Evolutionary conservation across 805 yeast species (phyloP).

Genomic region (Blastobotrys parvus): DNA sequence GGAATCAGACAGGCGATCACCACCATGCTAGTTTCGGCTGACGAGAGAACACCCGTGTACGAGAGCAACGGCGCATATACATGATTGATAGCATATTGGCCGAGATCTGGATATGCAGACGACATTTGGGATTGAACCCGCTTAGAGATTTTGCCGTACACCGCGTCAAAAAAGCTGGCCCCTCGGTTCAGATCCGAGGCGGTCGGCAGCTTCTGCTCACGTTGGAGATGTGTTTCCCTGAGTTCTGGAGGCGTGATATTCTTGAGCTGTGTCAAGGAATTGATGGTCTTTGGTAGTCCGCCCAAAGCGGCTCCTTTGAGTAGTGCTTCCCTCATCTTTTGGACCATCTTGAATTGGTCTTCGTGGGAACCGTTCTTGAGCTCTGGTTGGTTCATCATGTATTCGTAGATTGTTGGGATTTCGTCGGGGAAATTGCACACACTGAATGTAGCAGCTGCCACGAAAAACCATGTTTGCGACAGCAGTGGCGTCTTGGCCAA

Average conservation of each 20-base stretch:
- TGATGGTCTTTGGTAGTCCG: conserved; percentile 82
- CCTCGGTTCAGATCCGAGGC: conserved; percentile 37
- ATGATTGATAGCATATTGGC: conserved; percentile 60
- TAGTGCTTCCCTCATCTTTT: conserved; percentile 64
- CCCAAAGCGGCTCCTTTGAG: conserved; percentile 70
- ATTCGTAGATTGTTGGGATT: conserved; percentile 64
- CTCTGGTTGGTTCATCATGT: conserved; percentile 36
- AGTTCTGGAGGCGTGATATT: conserved; percentile 53
- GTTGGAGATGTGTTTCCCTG: conserved; percentile 24
- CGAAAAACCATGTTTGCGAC: conserved; percentile 57
- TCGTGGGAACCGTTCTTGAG: not conserved
- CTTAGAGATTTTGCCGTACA: conserved; percentile 66
- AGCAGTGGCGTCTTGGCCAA: conserved; percentile 50
- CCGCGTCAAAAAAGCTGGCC: conserved; percentile 55
- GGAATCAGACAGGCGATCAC: conserved; percentile 78
- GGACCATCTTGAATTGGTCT: conserved; percentile 32
- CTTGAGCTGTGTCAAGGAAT: conserved; percentile 58
- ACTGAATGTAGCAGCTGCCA: conserved; percentile 75
- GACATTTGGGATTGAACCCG: conserved; percentile 61
- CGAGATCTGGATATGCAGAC: conserved; percentile 77
- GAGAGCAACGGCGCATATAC: conserved; percentile 76
- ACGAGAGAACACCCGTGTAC: conserved; percentile 49
- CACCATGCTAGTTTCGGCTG: conserved; percentile 67
- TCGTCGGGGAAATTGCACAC: conserved; percentile 79
- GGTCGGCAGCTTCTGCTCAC: conserved; percentile 15